Base-by-base conservation (phyloP, 2,329 filamentous ascomycete species). In the Fusarium transvaalense region DNA sequence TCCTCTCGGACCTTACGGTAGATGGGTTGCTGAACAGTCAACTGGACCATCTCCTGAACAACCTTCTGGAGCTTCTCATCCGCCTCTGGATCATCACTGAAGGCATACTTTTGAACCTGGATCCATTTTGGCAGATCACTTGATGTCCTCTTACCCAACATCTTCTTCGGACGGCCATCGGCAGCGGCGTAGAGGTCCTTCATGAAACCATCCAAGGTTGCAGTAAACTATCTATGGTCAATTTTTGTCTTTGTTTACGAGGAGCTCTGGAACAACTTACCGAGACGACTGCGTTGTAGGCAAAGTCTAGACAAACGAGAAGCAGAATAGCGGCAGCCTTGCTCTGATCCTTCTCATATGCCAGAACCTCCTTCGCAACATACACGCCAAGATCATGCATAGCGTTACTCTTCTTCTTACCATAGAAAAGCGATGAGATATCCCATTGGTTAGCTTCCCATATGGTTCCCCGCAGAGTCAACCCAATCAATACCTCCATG, bases 391-490 rank as follows among this genome's bases (percentile, higher is more conserved):
- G 55, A 2, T 53, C 37, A 37, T 57, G 55, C 55, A 57, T 57
- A 0, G 55, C 46, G n/a, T 35, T 57, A 0, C 35, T 57, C 29
- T 57, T n/a, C n/a, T 42, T 55, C 27, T 45, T 58, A 14, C 48
- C 50, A 3, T 38, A 58, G 6, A 58, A 4, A 10, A 32, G 23
- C 3, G 9, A 17, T 5, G 39, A 38, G 39, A 55, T 38, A 6
- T 25, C 25, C 56, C 56, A 55, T 13, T 43, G 48, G 1, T 32
- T 32, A 10, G 68, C 70, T 17, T 71, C 59, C 21, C 37, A 47
- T 31, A 73, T 71, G 1, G 31, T 68, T 1, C 71, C 71, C 10
- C 47, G 35, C 46, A 62, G 19, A 3, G 68, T 64, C 3, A 73
- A 15, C 1, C 54, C 45, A 3, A 66, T 39, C 10, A 73, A 41